Evolutionary conservation across 495 filamentous ascomycete genomes (phyloP).

Genomic region (Penicillium egyptiacum): DNA sequence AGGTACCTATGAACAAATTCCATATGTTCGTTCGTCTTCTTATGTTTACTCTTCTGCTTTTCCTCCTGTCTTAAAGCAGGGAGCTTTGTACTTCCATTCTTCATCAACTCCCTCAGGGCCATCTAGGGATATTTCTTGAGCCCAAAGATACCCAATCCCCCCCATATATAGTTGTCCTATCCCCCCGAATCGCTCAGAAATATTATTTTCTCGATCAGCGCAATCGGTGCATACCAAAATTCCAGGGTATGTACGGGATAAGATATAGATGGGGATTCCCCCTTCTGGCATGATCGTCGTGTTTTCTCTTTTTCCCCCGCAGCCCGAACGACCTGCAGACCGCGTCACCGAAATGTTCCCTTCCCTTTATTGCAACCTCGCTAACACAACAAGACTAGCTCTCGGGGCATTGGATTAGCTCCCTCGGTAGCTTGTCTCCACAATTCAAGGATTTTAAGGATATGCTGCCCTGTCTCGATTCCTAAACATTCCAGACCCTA

Average conservation of each 20-base stretch:
- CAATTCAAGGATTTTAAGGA: constrained; percentile 9
- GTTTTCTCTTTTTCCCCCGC: constrained; percentile 19
- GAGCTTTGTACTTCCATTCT: constrained; percentile 15
- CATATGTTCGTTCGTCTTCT: background rate
- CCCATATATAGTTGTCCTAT: constrained; percentile 10
- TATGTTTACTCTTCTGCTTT: constrained; percentile 4
- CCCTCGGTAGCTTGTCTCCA: constrained; percentile 4
- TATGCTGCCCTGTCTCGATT: constrained; percentile 18
- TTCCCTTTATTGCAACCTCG: constrained; percentile 24
- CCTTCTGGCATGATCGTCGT: constrained; percentile 35
- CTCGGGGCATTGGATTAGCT: constrained; percentile 14
- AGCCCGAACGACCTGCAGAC: constrained; percentile 29
- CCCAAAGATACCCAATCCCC: background rate
- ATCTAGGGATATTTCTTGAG: constrained; percentile 18
- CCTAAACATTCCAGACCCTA: constrained; percentile 19
- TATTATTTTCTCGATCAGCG: constrained; percentile 3
- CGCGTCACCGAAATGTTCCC: constrained; percentile 34
- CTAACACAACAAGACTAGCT: constrained; percentile 18
- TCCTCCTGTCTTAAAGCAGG: constrained; percentile 17
- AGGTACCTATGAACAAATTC: constrained; percentile 2
- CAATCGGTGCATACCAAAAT: constrained; percentile 18
- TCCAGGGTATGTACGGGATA: constrained; percentile 22
- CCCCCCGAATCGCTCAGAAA: constrained; percentile 6
- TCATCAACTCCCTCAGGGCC: constrained; percentile 4
- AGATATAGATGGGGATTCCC: constrained; percentile 12